A percentile compares a stretch with the other conserved stretches of the same genome.
These are phyloP conservation scores for Aspergillus baeticus DNA, from an alignment of 495 filamentous ascomycete genomes.

Conservation along the genomic window DNA sequence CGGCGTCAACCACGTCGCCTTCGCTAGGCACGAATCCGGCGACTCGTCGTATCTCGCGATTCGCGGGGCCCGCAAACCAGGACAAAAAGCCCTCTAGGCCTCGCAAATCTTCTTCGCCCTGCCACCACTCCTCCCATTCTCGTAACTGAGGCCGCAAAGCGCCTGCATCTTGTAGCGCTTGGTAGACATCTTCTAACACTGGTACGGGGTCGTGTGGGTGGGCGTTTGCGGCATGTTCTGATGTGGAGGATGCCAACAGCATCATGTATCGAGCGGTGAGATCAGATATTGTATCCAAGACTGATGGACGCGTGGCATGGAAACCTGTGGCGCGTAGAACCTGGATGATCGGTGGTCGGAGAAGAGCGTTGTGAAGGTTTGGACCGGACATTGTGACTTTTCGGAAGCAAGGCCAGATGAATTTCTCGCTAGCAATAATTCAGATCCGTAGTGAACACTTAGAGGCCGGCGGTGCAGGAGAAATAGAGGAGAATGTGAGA, in stretches of 20 bases:
- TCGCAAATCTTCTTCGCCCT: slow-evolving; percentile 66
- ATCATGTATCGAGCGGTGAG: slow-evolving; percentile 71
- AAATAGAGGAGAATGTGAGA: neutral
- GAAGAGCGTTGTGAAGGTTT: slow-evolving; percentile 68
- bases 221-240: slow-evolving; percentile 55
- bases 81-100: slow-evolving; percentile 70
- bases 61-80: slow-evolving; percentile 68
- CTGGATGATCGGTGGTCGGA: slow-evolving; percentile 78
- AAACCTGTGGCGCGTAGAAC: slow-evolving; percentile 87
- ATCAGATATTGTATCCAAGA: slow-evolving; percentile 76
- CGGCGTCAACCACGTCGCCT: slow-evolving; percentile 44
- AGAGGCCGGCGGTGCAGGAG: neutral
- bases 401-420: no score
- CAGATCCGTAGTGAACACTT: no score
- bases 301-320: slow-evolving; percentile 68
- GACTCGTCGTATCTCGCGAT: slow-evolving; percentile 71
- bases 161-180: slow-evolving; percentile 76
- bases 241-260: slow-evolving; percentile 63
- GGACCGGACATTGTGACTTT: slow-evolving; percentile 36
- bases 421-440: no score
- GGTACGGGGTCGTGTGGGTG: slow-evolving; percentile 50
- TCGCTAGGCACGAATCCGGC: slow-evolving; percentile 53
- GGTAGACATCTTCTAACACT: slow-evolving; percentile 72
- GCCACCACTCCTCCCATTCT: slow-evolving; percentile 56
- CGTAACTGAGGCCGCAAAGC: slow-evolving; percentile 61